These are phyloP conservation scores for Penicillium decumbens DNA, from an alignment of 2,329 filamentous ascomycete species.

Conservation along the genomic window DNA sequence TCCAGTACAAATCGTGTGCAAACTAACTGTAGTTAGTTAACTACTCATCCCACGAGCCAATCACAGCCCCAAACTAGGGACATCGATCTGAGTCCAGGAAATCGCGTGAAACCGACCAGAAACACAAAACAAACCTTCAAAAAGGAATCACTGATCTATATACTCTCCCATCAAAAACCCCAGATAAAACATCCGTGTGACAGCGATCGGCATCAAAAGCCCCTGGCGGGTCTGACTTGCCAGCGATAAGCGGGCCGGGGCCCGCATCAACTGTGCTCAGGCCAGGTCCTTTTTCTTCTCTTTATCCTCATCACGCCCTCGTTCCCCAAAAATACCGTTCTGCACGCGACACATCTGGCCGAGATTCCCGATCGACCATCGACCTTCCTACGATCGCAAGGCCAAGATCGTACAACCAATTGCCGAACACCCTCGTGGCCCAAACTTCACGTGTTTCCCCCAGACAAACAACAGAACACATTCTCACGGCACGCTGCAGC, in stretches of 20 bases:
- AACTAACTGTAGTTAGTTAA: background rate
- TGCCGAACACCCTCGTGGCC: background rate
- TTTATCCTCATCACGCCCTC: background rate
- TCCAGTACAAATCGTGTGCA: background rate
- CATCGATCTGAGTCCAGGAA: background rate
- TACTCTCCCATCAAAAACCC: background rate
- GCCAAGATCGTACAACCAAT: background rate
- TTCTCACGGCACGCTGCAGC: background rate
- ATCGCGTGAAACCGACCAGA: background rate
- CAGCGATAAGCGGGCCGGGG: slow-evolving; percentile 18
- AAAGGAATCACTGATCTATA: background rate
- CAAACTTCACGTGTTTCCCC: background rate
- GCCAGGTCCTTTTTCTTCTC: slow-evolving; percentile 17
- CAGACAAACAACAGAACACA: background rate
- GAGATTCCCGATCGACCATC: background rate
- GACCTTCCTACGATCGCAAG: background rate
- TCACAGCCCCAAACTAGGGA: background rate
- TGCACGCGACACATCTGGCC: background rate
- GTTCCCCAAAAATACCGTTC: background rate
- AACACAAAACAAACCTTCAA: background rate
- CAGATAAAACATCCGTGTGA: background rate
- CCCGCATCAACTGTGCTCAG: slow-evolving; percentile 21
- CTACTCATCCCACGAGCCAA: background rate
- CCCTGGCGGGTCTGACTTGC: slow-evolving; percentile 13
- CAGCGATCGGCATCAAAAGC: slow-evolving; percentile 7